phyloP scores from a whole-genome alignment of 2,329 filamentous ascomycete species.

The Colletotrichum shisoi region DNA sequence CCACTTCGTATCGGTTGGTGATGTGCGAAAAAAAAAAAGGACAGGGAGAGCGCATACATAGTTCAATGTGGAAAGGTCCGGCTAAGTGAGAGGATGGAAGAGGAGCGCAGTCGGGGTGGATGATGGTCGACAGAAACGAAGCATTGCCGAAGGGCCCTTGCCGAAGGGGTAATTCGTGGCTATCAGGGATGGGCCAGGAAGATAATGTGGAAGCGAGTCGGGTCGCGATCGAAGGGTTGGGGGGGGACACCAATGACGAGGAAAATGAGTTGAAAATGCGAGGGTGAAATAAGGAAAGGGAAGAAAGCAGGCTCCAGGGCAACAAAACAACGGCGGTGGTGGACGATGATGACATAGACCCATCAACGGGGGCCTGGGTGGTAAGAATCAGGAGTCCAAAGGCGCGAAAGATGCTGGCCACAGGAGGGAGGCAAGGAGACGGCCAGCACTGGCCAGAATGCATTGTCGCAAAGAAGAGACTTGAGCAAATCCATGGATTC shows the following conservation, averaged over 20 bases:
- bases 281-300: not conserved
- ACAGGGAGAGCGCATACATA: not conserved
- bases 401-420: not conserved
- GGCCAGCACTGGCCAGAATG: conserved; percentile 29
- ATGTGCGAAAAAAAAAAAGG: not conserved
- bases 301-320: conserved; percentile 25
- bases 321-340: conserved; percentile 5
- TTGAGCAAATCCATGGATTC: not conserved
- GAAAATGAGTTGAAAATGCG: not conserved
- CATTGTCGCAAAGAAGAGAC: conserved; percentile 28
- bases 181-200: conserved; percentile 33
- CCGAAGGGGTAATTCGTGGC: conserved; percentile 1
- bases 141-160: conserved; percentile 19
- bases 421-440: conserved; percentile 6
- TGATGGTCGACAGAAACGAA: conserved; percentile 21
- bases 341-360: conserved; percentile 37
- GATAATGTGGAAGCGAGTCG: conserved; percentile 4
- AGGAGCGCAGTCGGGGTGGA: conserved; percentile 18
- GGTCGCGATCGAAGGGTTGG: not conserved
- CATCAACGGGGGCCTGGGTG: conserved; percentile 14
- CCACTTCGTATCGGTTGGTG: conserved; percentile 1
- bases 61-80: conserved; percentile 5
- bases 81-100: not conserved
- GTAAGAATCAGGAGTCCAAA: not conserved
- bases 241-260: not conserved